Evolutionary conservation across 345 rosid genomes (phyloP).

Genomic region (Lumnitzera racemosa): DNA sequence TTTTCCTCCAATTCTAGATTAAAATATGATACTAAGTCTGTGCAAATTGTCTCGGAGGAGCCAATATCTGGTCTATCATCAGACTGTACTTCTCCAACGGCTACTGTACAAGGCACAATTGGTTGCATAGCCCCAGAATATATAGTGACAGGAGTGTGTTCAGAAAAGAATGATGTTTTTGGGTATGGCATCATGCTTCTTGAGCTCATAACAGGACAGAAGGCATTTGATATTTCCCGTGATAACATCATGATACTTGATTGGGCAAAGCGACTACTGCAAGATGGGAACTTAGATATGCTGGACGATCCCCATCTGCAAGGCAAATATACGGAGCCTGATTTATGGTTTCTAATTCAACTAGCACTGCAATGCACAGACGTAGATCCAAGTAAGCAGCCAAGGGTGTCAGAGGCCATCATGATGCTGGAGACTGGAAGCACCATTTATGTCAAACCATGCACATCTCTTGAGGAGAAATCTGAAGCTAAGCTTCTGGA

Average conservation of each 20-base stretch:
- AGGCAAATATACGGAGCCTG: background rate
- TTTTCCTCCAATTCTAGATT: background rate
- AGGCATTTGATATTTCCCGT: background rate
- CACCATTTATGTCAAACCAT: too few relatives aligned
- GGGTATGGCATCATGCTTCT: background rate
- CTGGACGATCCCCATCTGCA: background rate
- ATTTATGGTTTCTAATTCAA: background rate
- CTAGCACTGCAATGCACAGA: background rate
- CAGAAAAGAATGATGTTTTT: constrained; percentile 4
- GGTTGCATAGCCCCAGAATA: background rate
- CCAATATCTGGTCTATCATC: background rate
- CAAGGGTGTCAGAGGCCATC: constrained; percentile 1
- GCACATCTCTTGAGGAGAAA: too few relatives aligned
- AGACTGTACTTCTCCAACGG: too few relatives aligned
- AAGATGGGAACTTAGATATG: background rate
- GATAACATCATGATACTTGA: background rate
- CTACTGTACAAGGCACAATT: background rate
- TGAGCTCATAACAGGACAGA: background rate
- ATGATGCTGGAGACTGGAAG: background rate
- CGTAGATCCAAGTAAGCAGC: background rate
- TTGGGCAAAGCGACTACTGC: background rate
- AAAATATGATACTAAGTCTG: background rate
- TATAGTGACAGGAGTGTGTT: background rate
- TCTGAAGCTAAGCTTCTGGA: too few relatives aligned
- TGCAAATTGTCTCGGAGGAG: background rate